These are phyloP conservation scores for Salix caprea DNA, from an alignment of 345 rosid genomes.

Conservation along the genomic window DNA sequence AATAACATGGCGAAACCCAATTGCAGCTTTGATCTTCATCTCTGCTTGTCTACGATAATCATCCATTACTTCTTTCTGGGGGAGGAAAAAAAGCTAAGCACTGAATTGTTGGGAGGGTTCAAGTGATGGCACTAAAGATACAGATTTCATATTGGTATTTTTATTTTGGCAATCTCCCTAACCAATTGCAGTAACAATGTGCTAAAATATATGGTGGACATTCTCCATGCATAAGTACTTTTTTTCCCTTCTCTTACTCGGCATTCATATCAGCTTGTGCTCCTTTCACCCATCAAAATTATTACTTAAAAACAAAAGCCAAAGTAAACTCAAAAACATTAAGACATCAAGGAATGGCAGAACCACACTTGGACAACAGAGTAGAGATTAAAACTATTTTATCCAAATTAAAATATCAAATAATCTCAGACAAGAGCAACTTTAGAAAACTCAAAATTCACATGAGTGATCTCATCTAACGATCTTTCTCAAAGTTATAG, in stretches of 20 bases:
- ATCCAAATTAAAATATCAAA: neutral
- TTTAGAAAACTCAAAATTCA: neutral
- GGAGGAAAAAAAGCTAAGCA: neutral
- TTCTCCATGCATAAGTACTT: neutral
- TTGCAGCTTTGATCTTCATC: constrained; percentile 55
- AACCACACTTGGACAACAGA: too few species aligned
- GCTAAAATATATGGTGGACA: neutral
- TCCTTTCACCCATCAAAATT: too few species aligned
- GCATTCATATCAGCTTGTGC: too few species aligned
- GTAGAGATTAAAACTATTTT: too few species aligned
- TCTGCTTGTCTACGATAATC: constrained; percentile 47
- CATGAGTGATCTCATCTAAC: neutral
- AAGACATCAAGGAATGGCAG: too few species aligned
- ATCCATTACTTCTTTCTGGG: constrained; percentile 68
- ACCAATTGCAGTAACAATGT: neutral
- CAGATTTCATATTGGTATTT: neutral
- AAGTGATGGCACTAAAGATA: neutral
- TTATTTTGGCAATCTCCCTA: neutral
- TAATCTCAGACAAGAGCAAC: neutral
- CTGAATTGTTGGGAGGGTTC: neutral
- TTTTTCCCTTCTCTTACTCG: too few species aligned
- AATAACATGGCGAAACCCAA: constrained; percentile 87
- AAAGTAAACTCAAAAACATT: too few species aligned
- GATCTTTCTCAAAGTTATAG: neutral
- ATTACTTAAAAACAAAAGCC: too few species aligned